Conservation (phyloP, 331 rosid species). For the Dryas integrifolia region DNA sequence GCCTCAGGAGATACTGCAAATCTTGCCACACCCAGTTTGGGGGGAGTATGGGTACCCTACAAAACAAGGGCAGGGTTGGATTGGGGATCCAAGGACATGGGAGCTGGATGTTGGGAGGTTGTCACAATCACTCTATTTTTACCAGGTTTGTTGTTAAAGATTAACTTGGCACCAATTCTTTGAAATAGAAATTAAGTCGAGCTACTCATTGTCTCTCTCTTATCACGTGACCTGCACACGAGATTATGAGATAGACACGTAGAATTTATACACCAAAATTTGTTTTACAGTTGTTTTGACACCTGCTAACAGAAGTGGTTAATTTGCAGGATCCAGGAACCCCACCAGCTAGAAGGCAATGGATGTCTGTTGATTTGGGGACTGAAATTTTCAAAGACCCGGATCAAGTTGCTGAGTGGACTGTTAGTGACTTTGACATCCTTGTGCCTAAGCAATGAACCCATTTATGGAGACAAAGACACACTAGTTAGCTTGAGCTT, state of each 20-base stretch:
- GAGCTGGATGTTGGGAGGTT: constrained; percentile 54
- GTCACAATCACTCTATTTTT: constrained; percentile 44
- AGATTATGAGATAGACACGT: too few relatives aligned
- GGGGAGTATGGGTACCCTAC: constrained; percentile 48
- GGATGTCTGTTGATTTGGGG: constrained; percentile 50
- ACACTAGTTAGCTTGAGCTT: constrained; percentile 3
- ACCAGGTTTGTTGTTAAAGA: constrained; percentile 37
- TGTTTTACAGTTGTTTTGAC: too few relatives aligned
- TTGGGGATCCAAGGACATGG: constrained; percentile 55
- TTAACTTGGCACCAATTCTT: neutral
- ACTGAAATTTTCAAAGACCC: constrained; percentile 41
- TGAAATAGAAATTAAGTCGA: neutral
- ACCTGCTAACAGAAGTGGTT: neutral
- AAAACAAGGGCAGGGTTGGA: constrained; percentile 52
- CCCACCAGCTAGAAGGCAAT: constrained; percentile 38
- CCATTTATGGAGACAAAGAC: neutral
- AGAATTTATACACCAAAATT: too few relatives aligned
- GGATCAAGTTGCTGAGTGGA: constrained; percentile 48
- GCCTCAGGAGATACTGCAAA: constrained; percentile 55
- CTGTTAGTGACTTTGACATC: constrained; percentile 45
- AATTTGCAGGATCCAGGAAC: constrained; percentile 50
- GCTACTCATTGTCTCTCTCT: neutral
- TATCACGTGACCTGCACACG: too few relatives aligned
- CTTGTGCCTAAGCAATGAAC: constrained; percentile 25
- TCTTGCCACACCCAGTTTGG: constrained; percentile 58